Evolutionary conservation across 768 basidiomycete genomes (phyloP), one percentile per base, ranked within the genome.

Genomic region (Kwoniella bestiolae): DNA sequence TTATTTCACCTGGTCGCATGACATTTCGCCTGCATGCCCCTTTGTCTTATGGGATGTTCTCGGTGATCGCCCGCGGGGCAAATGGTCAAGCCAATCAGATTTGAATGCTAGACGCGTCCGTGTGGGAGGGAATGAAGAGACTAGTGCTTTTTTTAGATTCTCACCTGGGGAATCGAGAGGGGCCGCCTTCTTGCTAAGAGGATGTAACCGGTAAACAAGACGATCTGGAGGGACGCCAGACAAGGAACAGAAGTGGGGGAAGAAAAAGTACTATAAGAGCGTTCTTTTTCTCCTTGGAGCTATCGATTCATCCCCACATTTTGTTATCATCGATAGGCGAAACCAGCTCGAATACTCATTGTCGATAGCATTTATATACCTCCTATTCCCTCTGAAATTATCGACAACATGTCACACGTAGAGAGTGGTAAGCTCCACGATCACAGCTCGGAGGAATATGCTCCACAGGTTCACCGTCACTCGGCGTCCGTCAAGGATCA

Each of bases 401-500:
- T 14, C 25, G 5, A 11, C 51, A 53, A 28, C 25, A 59, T 59
- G 41, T 18, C 49, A 23, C 60, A 61, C 26, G 50, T 52, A 18
- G 60, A 61, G 35, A 14, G 35, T 28, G 50, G 49, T 26, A 55
- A 63, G 18, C 32, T 53, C 12, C 29, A 56, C 38, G 62, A 63
- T 28, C 44, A 56, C 45, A 28, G n/a, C 21, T 63, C 53, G 4
- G 62, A 63, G 31, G 52, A 56, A 18, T 47, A 35, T 16, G 16
- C 29, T 31, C 25, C 14, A 7, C 23, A 46, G 6, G 60, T 25
- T 18, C 60, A 56, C 26, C 32, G 56, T 25, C 60, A 58, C n/a
- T 21, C 66, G n/a, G 60, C 73, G 0, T 69, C 67, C 14, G 49
- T 65, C 3, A 68, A 63, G 28, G 53, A 68, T 23, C 77, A 78